Percentiles rank a stretch among this genome's conserved stretches.
Evolutionary conservation across 352 stramenopile genomes (phyloP).

Genomic region (Phytophthora hibernalis): DNA sequence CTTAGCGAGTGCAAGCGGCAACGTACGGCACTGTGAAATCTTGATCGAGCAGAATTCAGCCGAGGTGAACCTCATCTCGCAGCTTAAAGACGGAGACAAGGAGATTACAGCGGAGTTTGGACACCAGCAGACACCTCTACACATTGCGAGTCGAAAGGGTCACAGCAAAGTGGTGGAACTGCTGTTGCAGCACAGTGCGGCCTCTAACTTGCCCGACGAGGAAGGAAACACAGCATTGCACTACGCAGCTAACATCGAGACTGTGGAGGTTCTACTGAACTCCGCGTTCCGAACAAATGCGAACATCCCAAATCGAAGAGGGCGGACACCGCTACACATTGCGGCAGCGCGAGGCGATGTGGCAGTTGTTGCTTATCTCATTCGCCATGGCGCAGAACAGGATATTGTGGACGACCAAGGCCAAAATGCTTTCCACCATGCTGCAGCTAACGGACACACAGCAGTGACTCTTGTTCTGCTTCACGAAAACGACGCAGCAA

Average conservation of each 20-base stretch:
- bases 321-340: constrained; percentile 79
- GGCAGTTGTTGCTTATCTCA: constrained; percentile 79
- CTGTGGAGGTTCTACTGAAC: constrained; percentile 68
- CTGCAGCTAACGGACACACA: constrained; percentile 81
- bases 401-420: constrained; percentile 85
- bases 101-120: constrained; percentile 79
- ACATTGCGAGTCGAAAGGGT: constrained; percentile 78
- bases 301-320: constrained; percentile 82
- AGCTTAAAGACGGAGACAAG: constrained; percentile 81
- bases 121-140: constrained; percentile 71
- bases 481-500: constrained; percentile 61
- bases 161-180: constrained; percentile 71
- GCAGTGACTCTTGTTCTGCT: constrained; percentile 75
- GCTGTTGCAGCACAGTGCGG: constrained; percentile 69
- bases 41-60: constrained; percentile 61
- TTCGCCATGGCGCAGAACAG: constrained; percentile 73
- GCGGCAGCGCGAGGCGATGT: constrained; percentile 73
- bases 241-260: constrained; percentile 68
- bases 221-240: constrained; percentile 87
- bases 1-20: constrained; percentile 73
- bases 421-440: constrained; percentile 84
- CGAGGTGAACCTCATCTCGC: constrained; percentile 82
- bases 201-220: constrained; percentile 77
- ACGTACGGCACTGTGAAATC: constrained; percentile 77
- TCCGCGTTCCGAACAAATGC: constrained; percentile 72